Conservation (phyloP, 768 basidiomycete species). For the Pleurotus cornucopiae region DNA sequence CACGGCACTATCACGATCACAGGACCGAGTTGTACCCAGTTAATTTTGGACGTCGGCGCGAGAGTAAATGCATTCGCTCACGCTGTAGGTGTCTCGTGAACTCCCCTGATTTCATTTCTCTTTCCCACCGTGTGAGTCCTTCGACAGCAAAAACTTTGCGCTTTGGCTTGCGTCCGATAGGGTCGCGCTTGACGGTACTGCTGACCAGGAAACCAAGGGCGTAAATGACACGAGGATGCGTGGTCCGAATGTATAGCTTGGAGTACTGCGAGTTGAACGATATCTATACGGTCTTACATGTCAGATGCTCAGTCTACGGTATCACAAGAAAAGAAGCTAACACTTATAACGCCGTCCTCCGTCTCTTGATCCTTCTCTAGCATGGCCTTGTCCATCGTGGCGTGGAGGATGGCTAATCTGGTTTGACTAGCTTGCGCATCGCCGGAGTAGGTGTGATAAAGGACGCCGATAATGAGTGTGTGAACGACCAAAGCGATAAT, state of each 20-base stretch:
- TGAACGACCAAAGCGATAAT: constrained; percentile 39
- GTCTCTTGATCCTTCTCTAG: constrained; percentile 20
- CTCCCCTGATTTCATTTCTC: constrained; percentile 28
- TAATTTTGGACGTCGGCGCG: no score
- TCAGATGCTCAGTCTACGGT: no score
- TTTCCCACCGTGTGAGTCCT: constrained; percentile 48
- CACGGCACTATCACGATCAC: constrained; percentile 37
- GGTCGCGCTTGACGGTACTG: constrained; percentile 64
- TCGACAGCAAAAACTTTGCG: constrained; percentile 65
- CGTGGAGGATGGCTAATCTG: constrained; percentile 56
- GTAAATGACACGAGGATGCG: constrained; percentile 65
- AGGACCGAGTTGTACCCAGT: no score
- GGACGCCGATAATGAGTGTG: constrained; percentile 55
- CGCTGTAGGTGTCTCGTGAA: constrained; percentile 30
- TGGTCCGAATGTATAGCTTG: constrained; percentile 49
- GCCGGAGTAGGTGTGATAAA: constrained; percentile 61
- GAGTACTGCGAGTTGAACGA: constrained; percentile 20
- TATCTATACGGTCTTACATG: constrained; percentile 21
- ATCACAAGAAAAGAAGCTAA: constrained; percentile 11
- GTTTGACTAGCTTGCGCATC: constrained; percentile 40
- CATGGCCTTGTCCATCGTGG: constrained; percentile 60
- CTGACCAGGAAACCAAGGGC: constrained; percentile 65
- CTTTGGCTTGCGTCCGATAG: constrained; percentile 71
- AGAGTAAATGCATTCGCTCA: constrained; percentile 20
- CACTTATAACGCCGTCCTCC: constrained; percentile 33